Evolutionary conservation across 345 rosid genomes (phyloP).

Genomic region (Rhodamnia rubescens): DNA sequence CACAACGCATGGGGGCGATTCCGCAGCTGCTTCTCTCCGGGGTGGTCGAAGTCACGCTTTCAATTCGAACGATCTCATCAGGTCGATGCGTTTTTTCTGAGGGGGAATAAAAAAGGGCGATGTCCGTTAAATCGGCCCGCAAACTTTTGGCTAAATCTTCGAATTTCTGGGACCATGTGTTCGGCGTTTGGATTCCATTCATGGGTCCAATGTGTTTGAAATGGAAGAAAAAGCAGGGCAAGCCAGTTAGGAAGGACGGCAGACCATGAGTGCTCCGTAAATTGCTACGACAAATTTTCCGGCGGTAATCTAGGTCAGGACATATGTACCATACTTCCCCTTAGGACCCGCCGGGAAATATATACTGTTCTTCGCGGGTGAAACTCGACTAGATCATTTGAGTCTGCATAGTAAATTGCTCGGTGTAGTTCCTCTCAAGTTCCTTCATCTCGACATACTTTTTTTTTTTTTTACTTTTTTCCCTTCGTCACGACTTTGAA

Average conservation of each 20-base stretch:
- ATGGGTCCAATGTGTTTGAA: constrained; percentile 22
- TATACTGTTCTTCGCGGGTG: background rate
- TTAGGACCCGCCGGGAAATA: background rate
- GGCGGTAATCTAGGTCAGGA: background rate
- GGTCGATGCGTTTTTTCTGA: background rate
- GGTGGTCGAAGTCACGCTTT: background rate
- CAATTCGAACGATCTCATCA: background rate
- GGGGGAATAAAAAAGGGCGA: background rate
- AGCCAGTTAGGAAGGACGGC: background rate
- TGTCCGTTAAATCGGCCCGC: background rate
- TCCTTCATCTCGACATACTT: background rate
- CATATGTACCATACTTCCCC: background rate
- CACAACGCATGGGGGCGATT: background rate
- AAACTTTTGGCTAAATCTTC: constrained; percentile 9
- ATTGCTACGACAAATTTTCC: background rate
- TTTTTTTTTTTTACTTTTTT: no score
- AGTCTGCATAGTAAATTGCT: background rate
- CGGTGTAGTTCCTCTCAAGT: background rate
- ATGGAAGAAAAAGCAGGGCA: background rate
- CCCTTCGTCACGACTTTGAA: no score
- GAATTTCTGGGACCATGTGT: constrained; percentile 17
- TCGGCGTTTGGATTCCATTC: constrained; percentile 19
- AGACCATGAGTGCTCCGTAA: background rate
- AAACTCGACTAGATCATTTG: background rate
- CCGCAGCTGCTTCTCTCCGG: background rate